These are phyloP conservation scores for Cercospora sp. DNA, from an alignment of 2,329 filamentous ascomycete genomes.

Conservation along the genomic window DNA sequence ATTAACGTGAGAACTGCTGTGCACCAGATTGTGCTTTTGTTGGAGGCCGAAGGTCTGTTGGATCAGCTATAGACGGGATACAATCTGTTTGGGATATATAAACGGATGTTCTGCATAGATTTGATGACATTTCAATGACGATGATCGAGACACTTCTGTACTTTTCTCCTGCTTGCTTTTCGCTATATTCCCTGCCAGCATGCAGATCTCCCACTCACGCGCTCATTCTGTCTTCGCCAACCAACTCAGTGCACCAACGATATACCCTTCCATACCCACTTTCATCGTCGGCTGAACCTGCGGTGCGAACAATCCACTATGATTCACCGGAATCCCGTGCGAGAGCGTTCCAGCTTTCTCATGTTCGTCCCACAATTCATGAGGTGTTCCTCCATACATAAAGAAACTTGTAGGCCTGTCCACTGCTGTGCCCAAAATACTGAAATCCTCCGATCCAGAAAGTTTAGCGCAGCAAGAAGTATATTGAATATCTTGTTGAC, in stretches of 20 bases:
- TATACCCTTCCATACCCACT: slow-evolving; percentile 47
- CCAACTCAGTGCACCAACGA: slow-evolving; percentile 40
- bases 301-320: slow-evolving; percentile 60
- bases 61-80: slow-evolving; percentile 56
- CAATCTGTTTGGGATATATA: not conserved
- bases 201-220: slow-evolving; percentile 7
- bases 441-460: slow-evolving; percentile 60
- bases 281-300: slow-evolving; percentile 60
- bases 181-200: not conserved
- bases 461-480: slow-evolving; percentile 45
- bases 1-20: slow-evolving; percentile 89
- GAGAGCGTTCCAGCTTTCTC: slow-evolving; percentile 48
- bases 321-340: slow-evolving; percentile 58
- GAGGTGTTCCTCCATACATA: slow-evolving; percentile 56
- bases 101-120: not conserved
- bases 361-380: slow-evolving; percentile 52
- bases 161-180: not conserved
- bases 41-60: slow-evolving; percentile 86
- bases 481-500: slow-evolving; percentile 32
- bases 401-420: slow-evolving; percentile 57
- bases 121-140: not conserved
- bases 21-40: slow-evolving; percentile 90
- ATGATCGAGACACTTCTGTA: not conserved
- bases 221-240: slow-evolving; percentile 26
- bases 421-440: slow-evolving; percentile 53